Evolutionary conservation across 1,139 yeast genomes (phyloP), one percentile per base, ranked within the genome.

Genomic region (Magnusiomyces magnusii): DNA sequence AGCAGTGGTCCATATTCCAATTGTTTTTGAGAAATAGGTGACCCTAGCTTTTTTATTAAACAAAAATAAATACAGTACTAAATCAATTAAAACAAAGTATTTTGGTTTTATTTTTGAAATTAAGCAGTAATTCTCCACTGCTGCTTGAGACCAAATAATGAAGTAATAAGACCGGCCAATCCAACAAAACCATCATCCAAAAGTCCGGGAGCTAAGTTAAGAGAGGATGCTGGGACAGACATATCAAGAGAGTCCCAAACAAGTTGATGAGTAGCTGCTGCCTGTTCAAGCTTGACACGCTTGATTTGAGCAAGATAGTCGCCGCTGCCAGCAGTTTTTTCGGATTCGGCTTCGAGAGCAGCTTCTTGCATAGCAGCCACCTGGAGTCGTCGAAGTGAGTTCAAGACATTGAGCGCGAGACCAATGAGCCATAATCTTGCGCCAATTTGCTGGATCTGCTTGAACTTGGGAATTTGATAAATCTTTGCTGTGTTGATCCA

Each of bases 91-190:
- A n/a, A n/a, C n/a, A n/a, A n/a, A n/a, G n/a, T n/a, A n/a, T n/a
- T n/a, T n/a, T n/a, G n/a, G n/a, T n/a, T n/a, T n/a, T n/a, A n/a
- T n/a, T n/a, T n/a, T n/a, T n/a, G n/a, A n/a, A n/a, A n/a, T 55
- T 60, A 60, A 42, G 51, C 57, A 23, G 67, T 63, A 28, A 60
- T 53, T 53, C 62, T 74, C 93, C 93, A 92, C 64, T 87, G 75
- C 67, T 88, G 91, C 69, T 79, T 81, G 62, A 89, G 78, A 47
- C 96, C 97, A 74, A 91, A 77, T 59, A 85, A 62, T 51, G 96
- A 86, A 39, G 97, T 90, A 62, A 88, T 76, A 41, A 87, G 79
- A 72, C 98, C 98, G 54, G 95, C 92, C 64, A 86, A 76, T 56
- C 96, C 97, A 59, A 90, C 81, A 56, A 86, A 79, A 56, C 96